Evolutionary conservation across 2,329 filamentous ascomycete genomes (phyloP).

Genomic region (Oidium heveae): DNA sequence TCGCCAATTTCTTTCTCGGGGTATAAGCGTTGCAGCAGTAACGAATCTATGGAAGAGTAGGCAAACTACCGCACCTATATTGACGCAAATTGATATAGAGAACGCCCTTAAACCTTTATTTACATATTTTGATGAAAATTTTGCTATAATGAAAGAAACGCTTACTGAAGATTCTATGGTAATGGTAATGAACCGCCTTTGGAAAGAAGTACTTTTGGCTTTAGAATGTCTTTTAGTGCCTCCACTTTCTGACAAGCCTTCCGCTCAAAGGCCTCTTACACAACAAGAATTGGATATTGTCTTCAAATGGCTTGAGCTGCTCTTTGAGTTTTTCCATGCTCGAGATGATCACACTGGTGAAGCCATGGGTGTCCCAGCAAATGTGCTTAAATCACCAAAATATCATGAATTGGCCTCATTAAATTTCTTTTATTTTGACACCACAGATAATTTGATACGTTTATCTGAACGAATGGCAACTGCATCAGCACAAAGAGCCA

Average conservation of each 20-base stretch:
- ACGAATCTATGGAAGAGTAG: constrained; percentile 43
- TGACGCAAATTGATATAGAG: constrained; percentile 50
- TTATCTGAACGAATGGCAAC: constrained; percentile 93
- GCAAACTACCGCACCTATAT: constrained; percentile 26
- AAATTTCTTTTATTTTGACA: constrained; percentile 96
- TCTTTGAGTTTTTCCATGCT: constrained; percentile 90
- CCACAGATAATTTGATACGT: constrained; percentile 70
- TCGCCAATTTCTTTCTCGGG: constrained; percentile 42
- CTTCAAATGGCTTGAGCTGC: constrained; percentile 74
- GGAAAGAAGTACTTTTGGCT: constrained; percentile 90
- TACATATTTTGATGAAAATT: constrained; percentile 93
- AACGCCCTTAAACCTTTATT: constrained; percentile 67
- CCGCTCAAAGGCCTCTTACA: constrained; percentile 55
- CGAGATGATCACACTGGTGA: constrained; percentile 63
- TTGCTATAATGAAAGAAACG: constrained; percentile 95
- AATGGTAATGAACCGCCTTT: constrained; percentile 89
- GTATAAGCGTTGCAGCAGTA: constrained; percentile 46
- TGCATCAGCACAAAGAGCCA: constrained; percentile 49
- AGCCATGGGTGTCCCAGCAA: constrained; percentile 66
- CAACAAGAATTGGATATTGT: constrained; percentile 84
- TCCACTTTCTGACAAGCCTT: constrained; percentile 83
- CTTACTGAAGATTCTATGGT: constrained; percentile 91
- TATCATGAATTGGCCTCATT: constrained; percentile 92
- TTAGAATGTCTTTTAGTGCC: constrained; percentile 79
- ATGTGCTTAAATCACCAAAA: constrained; percentile 88